Evolutionary conservation across 805 yeast genomes (phyloP).

Genomic region (Kodamaea kakaduensis): DNA sequence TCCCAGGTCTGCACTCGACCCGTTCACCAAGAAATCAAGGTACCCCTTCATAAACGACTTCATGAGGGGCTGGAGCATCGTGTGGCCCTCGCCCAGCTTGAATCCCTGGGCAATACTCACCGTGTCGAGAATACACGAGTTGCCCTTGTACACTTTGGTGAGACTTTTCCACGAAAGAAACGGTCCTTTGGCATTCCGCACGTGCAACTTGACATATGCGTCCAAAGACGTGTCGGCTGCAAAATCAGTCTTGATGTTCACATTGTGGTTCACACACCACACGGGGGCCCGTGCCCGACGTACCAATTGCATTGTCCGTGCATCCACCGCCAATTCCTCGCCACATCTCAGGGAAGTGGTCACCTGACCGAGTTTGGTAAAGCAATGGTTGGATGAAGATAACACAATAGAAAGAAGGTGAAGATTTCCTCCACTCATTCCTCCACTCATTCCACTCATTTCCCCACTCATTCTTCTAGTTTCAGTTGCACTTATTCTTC

Average conservation of each 20-base stretch:
- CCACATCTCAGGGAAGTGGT: too few species aligned
- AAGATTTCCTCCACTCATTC: too few species aligned
- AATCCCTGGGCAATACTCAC: conserved; percentile 34
- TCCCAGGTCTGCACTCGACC: conserved; percentile 18
- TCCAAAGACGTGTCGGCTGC: conserved; percentile 2
- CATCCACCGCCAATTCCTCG: too few species aligned
- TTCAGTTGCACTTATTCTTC: too few species aligned
- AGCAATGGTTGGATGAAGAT: too few species aligned
- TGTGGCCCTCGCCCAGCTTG: conserved; percentile 2
- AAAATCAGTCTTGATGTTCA: conserved; percentile 7
- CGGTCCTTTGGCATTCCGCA: conserved; percentile 1
- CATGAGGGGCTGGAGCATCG: conserved; percentile 27
- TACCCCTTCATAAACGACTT: conserved; percentile 38
- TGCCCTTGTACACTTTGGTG: conserved; percentile 22
- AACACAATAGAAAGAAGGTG: too few species aligned
- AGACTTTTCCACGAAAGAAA: conserved; percentile 8
- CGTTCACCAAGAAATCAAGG: conserved; percentile 32
- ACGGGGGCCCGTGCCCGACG: conserved; percentile 5
- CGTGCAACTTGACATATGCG: conserved; percentile 5
- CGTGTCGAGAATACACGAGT: conserved; percentile 17
- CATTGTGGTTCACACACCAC: conserved; percentile 4
- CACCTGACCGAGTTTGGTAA: too few species aligned
- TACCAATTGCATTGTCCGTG: conserved; percentile 1
- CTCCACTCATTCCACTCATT: too few species aligned
- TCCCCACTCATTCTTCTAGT: too few species aligned